These are phyloP conservation scores for Scutellaria galericulata DNA, from an alignment of 257 asterid species.

Conservation along the genomic window DNA sequence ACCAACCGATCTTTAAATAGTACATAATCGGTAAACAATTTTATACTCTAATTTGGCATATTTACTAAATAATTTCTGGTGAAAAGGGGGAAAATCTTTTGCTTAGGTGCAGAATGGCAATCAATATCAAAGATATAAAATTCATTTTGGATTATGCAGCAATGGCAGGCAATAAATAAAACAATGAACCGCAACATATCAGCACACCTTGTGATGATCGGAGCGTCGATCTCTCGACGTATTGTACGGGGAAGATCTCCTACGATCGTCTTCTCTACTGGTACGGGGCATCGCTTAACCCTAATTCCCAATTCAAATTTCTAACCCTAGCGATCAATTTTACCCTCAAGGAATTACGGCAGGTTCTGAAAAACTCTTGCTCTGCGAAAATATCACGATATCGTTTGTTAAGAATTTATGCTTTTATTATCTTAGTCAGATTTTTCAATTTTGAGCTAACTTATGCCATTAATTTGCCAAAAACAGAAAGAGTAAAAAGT, in stretches of 20 bases:
- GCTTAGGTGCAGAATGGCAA: conserved; percentile 13
- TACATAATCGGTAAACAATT: not conserved
- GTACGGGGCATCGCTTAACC: conserved; percentile 57
- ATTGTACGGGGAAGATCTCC: conserved; percentile 56
- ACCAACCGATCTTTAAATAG: not conserved
- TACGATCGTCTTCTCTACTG: conserved; percentile 55
- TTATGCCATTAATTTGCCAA: no score
- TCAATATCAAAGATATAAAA: not conserved
- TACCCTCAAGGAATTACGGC: not conserved
- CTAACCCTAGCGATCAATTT: conserved; percentile 24
- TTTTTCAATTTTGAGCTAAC: no score
- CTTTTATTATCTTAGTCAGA: not conserved
- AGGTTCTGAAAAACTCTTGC: not conserved
- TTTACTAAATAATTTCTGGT: not conserved
- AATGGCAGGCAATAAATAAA: conserved; percentile 20
- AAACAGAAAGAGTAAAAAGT: not conserved
- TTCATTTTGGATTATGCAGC: conserved; percentile 12
- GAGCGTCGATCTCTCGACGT: conserved; percentile 54
- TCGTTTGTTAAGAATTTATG: not conserved
- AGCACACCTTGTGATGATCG: conserved; percentile 49
- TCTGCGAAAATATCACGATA: not conserved
- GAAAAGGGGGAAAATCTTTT: not conserved
- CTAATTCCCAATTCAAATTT: conserved; percentile 24
- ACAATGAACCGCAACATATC: conserved; percentile 16
- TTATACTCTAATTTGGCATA: not conserved